Base-by-base conservation (phyloP, 768 basidiomycete species). In the Psilocybe tampanensis region DNA sequence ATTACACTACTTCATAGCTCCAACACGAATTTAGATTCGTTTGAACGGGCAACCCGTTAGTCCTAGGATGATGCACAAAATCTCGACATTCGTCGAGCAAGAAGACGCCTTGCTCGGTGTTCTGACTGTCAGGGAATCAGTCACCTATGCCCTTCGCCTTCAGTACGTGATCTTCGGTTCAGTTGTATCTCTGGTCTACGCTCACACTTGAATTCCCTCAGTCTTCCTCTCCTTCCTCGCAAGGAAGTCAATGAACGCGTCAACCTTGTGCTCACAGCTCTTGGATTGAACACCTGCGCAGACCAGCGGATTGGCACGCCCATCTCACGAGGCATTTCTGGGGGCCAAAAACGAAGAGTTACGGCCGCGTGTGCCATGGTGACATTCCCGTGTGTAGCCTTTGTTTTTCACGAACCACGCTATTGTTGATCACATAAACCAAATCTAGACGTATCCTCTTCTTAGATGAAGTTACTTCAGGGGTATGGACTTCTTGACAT, bases 391-490 rank as follows among this genome's bases (percentile, higher is more conserved):
- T 64, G 26, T 32, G 63, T 56, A 23, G 9, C 7, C 17, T 8
- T 50, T 32, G 0, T 26, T 8, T 17, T 18, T 34, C 22, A 29
- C 29, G 4, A 29, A 9, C 19, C 5, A n/a, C 43, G 13, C 18
- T 18, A 36, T 47, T 26, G 11, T 9, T 34, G 36, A 18, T 29
- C 15, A 29, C 12, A 18, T 21, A n/a, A 39, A 18, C 33, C 3
- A 17, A 15, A 41, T 49, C 18, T 42, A 79, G 77, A 18, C 77
- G 80, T 3, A 78, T 90, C 8, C 70, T 89, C 22, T 75, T 88
- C 45, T 75, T 89, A 2, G 87, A 90, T 59, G 86, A 86, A 63
- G 81, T 83, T 1, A 85, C 84, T 1, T 80, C 78, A 22, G 84
- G 84, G 15, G 75, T 77, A 52, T 41, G 71, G 34, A 33, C 41